Evolutionary conservation across 129 eudicot genomes (phyloP).

Genomic region (Daucus carota): DH1_v3.0 NC_030386.2:36747001-36747500

Average conservation of each 20-base stretch:
- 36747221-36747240: not conserved
- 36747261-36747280: not conserved
- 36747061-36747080: not conserved
- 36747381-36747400: not conserved
- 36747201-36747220: conserved; percentile 18
- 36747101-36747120: not conserved
- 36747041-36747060: not conserved
- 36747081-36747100: not conserved
- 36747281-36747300: not conserved
- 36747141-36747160: too few relatives aligned
- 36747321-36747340: not conserved
- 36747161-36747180: not conserved
- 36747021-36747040: too few relatives aligned
- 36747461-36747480: not conserved
- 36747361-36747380: not conserved
- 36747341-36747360: not conserved
- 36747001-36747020: too few relatives aligned
- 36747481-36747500: too few relatives aligned
- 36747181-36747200: conserved; percentile 15
- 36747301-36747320: not conserved
- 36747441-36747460: not conserved
- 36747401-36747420: too few relatives aligned
- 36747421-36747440: too few relatives aligned
- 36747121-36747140: not conserved
- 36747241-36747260: not conserved